These are phyloP conservation scores for Parafenestella ontariensis DNA, from an alignment of 2,329 filamentous ascomycete genomes.

Conservation along the genomic window DNA sequence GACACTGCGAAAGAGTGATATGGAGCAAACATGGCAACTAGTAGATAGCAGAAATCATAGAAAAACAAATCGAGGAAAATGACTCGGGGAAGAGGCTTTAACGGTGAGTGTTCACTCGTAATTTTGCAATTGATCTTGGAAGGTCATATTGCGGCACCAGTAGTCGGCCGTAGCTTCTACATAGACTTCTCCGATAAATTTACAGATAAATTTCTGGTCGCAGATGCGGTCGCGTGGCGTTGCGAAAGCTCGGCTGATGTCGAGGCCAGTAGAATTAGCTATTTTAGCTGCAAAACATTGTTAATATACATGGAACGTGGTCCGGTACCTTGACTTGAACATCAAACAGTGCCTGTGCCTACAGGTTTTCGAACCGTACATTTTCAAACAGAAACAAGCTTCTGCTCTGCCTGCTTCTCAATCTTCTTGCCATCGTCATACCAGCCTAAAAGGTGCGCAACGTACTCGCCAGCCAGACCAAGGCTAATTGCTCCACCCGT, in stretches of 20 bases:
- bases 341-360: not conserved
- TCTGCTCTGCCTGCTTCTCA: not conserved
- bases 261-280: not conserved
- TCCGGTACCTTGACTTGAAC: not conserved
- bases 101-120: not conserved
- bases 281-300: not conserved
- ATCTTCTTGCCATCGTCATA: constrained; percentile 27
- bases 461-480: constrained; percentile 64
- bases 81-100: not conserved
- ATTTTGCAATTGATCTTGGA: not conserved
- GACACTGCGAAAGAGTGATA: not conserved
- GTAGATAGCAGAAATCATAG: not conserved
- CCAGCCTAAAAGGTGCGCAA: constrained; percentile 33
- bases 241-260: not conserved
- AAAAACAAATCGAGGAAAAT: not conserved
- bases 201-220: not conserved
- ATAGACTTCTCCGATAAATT: not conserved
- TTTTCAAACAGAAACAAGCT: not conserved
- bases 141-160: not conserved
- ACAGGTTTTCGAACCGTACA: not conserved
- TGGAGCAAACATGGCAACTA: not conserved
- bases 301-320: not conserved
- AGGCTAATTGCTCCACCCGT: constrained; percentile 66
- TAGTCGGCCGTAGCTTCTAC: not conserved
- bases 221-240: not conserved